A percentile compares a stretch with the other conserved stretches of the same genome.
phyloP scores from a whole-genome alignment of 2,329 filamentous ascomycete species.

The Xylaria sp. region DNA sequence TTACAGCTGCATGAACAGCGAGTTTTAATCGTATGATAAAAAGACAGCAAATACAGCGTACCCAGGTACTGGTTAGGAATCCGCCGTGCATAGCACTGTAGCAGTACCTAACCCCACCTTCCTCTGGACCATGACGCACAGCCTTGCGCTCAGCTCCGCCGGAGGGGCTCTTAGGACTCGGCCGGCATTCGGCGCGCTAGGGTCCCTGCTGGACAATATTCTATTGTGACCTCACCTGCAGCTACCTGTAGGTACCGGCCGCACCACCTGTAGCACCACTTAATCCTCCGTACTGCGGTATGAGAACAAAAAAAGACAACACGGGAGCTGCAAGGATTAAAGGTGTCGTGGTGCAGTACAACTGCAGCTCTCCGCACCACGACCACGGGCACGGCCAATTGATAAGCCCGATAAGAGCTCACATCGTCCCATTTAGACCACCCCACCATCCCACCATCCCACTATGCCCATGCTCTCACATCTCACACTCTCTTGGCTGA shows the following conservation, averaged over 20 bases:
- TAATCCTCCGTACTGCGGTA: not conserved
- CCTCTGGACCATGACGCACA: conserved; percentile 23
- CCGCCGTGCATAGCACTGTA: not conserved
- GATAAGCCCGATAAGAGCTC: conserved; percentile 42
- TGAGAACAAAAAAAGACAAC: not conserved
- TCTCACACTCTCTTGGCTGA: not conserved
- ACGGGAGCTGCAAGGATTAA: not conserved
- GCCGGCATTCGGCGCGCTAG: conserved; percentile 35
- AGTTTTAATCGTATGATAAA: conserved; percentile 17
- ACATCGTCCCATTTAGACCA: conserved; percentile 31
- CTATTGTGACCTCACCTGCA: conserved; percentile 36
- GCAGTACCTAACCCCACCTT: not conserved
- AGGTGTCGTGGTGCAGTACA: not conserved
- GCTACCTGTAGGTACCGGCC: conserved; percentile 12
- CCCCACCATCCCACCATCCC: conserved; percentile 15
- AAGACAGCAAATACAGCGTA: not conserved
- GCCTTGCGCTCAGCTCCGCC: conserved; percentile 32
- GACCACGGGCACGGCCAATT: conserved; percentile 24
- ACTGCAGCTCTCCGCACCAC: conserved; percentile 35
- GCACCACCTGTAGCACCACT: not conserved
- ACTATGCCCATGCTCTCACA: not conserved
- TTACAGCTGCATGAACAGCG: not conserved
- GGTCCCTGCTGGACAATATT: not conserved
- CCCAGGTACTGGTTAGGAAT: not conserved
- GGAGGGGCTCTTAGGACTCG: conserved; percentile 5